phyloP scores from a whole-genome alignment of 495 filamentous ascomycete genomes.

The Parmelia sp. region DNA sequence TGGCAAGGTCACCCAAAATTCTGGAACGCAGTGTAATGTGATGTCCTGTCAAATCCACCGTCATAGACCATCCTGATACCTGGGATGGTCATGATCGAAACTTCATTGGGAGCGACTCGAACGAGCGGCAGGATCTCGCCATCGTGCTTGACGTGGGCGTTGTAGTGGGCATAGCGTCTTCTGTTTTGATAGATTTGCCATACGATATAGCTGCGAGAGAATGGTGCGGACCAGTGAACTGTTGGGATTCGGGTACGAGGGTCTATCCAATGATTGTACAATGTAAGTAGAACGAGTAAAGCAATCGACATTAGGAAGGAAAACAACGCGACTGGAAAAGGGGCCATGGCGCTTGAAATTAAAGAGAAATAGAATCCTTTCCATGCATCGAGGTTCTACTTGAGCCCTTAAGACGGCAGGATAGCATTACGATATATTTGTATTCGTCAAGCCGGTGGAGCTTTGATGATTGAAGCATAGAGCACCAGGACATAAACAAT shows the following conservation, averaged over 20 bases:
- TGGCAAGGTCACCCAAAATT: slow-evolving; percentile 20
- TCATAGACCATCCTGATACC: slow-evolving; percentile 20
- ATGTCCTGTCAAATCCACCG: slow-evolving; percentile 15
- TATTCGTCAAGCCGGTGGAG: neutral
- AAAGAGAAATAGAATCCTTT: neutral
- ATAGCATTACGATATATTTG: neutral
- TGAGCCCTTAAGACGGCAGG: neutral
- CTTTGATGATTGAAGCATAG: neutral
- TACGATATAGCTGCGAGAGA: slow-evolving; percentile 13
- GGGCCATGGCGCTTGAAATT: neutral
- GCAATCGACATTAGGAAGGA: neutral
- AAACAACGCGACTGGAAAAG: neutral
- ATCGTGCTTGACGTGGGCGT: slow-evolving; percentile 11
- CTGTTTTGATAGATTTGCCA: slow-evolving; percentile 17
- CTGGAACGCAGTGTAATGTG: slow-evolving; percentile 18
- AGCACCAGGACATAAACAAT: no score
- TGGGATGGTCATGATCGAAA: slow-evolving; percentile 23
- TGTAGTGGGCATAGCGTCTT: slow-evolving; percentile 15
- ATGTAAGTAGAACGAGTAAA: neutral
- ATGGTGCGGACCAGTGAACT: slow-evolving; percentile 22
- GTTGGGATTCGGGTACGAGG: slow-evolving; percentile 12
- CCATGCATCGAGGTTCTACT: neutral
- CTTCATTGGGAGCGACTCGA: slow-evolving; percentile 20
- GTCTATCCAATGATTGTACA: slow-evolving; percentile 4
- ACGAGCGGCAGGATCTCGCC: slow-evolving; percentile 8